Evolutionary conservation across 345 rosid genomes (phyloP).

Genomic region (Eucalyptus erythrocorys): DNA sequence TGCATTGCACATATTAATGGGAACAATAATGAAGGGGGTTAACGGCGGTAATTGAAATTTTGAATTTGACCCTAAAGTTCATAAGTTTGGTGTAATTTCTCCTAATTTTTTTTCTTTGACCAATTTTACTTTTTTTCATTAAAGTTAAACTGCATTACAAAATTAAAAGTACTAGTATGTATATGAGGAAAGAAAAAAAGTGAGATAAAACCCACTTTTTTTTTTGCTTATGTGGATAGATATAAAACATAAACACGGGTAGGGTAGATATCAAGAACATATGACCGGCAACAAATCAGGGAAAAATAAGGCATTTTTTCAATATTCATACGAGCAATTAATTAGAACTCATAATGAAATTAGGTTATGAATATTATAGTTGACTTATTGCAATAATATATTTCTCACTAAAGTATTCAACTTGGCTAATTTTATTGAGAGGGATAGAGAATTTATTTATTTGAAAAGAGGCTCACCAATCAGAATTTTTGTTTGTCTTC

Average conservation of each 20-base stretch:
- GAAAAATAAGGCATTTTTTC: not conserved
- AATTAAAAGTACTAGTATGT: not conserved
- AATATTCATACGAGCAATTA: not conserved
- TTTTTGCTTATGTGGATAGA: not conserved
- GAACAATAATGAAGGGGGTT: not conserved
- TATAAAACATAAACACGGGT: not conserved
- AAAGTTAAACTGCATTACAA: accelerated
- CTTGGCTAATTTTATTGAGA: not conserved
- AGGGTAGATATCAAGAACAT: not conserved
- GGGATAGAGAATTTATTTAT: no score
- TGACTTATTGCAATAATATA: not conserved
- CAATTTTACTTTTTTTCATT: not conserved
- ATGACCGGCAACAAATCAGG: not conserved
- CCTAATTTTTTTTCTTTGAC: not conserved
- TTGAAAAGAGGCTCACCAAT: no score
- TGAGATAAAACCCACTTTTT: not conserved
- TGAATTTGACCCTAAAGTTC: not conserved
- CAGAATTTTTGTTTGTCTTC: not conserved
- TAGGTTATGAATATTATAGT: not conserved
- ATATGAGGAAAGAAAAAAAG: not conserved
- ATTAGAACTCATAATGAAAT: not conserved
- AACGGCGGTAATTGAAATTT: not conserved
- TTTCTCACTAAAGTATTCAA: not conserved
- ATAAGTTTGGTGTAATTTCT: no score
- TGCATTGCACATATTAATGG: not conserved